phyloP scores from a whole-genome alignment of 208 protist species.

The Zelonia costaricensis region DNA sequence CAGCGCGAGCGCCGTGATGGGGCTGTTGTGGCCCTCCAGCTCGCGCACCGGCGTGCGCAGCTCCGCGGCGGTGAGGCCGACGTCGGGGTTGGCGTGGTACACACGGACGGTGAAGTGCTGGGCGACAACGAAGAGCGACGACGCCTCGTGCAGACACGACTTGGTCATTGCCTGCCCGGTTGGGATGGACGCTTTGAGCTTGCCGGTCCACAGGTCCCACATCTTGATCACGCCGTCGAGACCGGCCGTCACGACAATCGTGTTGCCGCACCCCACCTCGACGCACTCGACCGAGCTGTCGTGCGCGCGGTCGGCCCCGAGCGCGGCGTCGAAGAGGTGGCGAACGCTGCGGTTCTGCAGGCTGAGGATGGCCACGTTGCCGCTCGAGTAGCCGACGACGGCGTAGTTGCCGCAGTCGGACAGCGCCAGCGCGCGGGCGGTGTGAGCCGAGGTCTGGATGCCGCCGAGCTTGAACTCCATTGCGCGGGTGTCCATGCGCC shows the following conservation, averaged over 20 bases:
- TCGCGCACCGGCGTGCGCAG: slow-evolving; percentile 65
- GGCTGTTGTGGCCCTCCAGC: slow-evolving; percentile 77
- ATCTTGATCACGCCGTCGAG: slow-evolving; percentile 80
- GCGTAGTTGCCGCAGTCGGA: slow-evolving; percentile 90
- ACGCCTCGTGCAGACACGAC: slow-evolving; percentile 73
- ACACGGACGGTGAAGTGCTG: slow-evolving; percentile 75
- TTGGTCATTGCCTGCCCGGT: slow-evolving; percentile 61
- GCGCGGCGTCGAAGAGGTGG: slow-evolving; percentile 66
- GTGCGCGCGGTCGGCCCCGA: slow-evolving; percentile 51
- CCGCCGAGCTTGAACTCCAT: slow-evolving; percentile 81
- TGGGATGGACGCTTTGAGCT: slow-evolving; percentile 38
- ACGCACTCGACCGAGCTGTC: slow-evolving; percentile 73
- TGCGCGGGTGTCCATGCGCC: slow-evolving; percentile 82
- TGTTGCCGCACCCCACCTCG: slow-evolving; percentile 77
- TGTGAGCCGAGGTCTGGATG: slow-evolving; percentile 69
- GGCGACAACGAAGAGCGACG: slow-evolving; percentile 73
- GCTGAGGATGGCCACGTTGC: slow-evolving; percentile 69
- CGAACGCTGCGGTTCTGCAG: slow-evolving; percentile 80
- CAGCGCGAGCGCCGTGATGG: slow-evolving; percentile 81
- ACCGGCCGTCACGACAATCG: slow-evolving; percentile 67
- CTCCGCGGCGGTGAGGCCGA: slow-evolving; percentile 36
- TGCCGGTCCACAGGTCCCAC: slow-evolving; percentile 59
- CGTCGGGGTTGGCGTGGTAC: slow-evolving; percentile 78
- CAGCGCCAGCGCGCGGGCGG: slow-evolving; percentile 70
- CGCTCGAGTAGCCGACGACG: slow-evolving; percentile 86